Base-by-base conservation (phyloP, 2,329 filamentous ascomycete species). In the Simplicillium sp. region DNA sequence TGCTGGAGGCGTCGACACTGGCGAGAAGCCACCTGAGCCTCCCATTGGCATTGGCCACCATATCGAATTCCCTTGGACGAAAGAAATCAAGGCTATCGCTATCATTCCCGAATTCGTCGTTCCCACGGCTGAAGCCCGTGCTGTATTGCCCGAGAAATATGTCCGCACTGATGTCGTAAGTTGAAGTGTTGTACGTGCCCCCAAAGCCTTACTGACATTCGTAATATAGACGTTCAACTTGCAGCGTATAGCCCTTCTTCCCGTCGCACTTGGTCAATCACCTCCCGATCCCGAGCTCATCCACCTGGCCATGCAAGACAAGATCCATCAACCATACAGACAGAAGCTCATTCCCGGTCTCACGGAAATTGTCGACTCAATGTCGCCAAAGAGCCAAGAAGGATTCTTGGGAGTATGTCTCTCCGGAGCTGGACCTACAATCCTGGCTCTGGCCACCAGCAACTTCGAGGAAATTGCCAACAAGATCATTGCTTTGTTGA, bases 221-320 rank as follows among this genome's bases (percentile, higher is more conserved):
- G 20, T 25, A 15, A 29, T n/a, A 8, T 36, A 80, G 77, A 79
- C 75, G 25, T 97, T 95, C 72, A 98, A 98, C 66, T 73, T 97
- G 53, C 92, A 97, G 66, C 78, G 92, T 49, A 87, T 95, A 60
- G 89, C 90, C 3, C 75, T 98, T 38, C 75, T 98, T 11, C 89
- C 90, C 28, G 87, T 88, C 11, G 89, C 89, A 1, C 74, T 98
- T 36, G 88, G 89, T 48, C 82, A 87, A 59, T 90, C 85, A 7
- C 90, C 92, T 9, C 90, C 89, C 2, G 84, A 96, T 57, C 83
- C 92, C 16, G 83, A 94, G 53, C 83, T 94, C 62, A 98, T 98
- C 60, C 94, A 94, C 67, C 80, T 94, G 37, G 90, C 89, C 36
- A 98, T 98, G 92, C 92, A 97, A 66, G 92, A 98, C 69, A 94